Evolutionary conservation across 2,329 filamentous ascomycete species (phyloP), one percentile per base, ranked within the genome.

Genomic region (Amylocarpus encephaloides): DNA sequence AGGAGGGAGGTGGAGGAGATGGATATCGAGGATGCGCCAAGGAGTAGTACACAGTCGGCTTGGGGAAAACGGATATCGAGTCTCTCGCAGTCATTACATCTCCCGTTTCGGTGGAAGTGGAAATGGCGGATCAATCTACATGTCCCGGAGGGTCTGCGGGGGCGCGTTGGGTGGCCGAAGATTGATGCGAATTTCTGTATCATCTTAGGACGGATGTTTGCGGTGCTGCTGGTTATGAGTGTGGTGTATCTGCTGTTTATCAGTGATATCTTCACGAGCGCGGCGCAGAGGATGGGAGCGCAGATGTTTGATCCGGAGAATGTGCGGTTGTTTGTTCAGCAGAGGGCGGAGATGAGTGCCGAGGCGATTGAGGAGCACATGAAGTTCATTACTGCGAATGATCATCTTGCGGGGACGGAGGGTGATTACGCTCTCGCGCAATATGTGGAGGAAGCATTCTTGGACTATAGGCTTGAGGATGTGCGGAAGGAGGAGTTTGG

Each of bases 381-480:
- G 52, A 73, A 79, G 62, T 86, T 91, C 63, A 82, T 92, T 55
- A 92, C 89, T 4, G 79, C 79, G 49, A 95, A 88, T 65, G 87
- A 93, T 54, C 93, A 97, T 68, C 77, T 97, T 55, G 93, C 89
- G 2, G 93, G 93, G n/a, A 95, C 90, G 2, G 85, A 95, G 70
- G 93, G 93, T 43, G 92, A 94, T 70, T 90, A 85, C 62, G 87
- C 85, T 41, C 76, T 95, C 48, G 92, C 88, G 6, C 79, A 88
- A 71, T 94, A 91, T 73, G 81, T 96, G 48, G 79, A 91, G 67
- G 82, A 82, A 62, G 79, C 85, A 66, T 95, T 96, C 68, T 71
- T 73, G 58, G 77, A 76, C 45, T 83, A 84, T 41, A 79, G 80
- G 3, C 75, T 98, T 63, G 90, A 95, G 60, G 75, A 85, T 50